Conservation (phyloP, 768 basidiomycete genomes). For the Daedaleopsis sinensis region DNA sequence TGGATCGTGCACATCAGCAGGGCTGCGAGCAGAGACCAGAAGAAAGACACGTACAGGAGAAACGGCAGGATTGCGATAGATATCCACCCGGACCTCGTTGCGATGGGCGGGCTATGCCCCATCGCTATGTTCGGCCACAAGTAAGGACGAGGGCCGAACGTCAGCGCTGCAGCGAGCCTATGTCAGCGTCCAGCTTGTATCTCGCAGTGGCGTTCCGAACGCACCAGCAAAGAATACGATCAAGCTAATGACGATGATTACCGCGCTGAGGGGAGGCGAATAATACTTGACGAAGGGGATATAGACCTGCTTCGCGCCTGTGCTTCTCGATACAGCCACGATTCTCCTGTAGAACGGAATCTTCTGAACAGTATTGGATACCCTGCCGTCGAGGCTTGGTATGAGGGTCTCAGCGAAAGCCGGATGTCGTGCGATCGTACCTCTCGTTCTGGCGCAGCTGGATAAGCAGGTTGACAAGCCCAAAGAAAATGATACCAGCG, state of each 20-base stretch:
- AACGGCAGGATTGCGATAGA: conserved; percentile 41
- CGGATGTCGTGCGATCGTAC: neutral
- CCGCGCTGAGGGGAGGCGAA: no score
- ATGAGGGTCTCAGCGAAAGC: conserved; percentile 25
- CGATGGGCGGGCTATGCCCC: conserved; percentile 36
- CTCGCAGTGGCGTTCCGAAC: no score
- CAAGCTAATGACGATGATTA: no score
- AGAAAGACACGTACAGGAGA: conserved; percentile 30
- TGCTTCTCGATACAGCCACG: no score
- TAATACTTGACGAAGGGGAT: no score
- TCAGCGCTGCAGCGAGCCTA: conserved; percentile 26
- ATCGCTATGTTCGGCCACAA: conserved; percentile 35
- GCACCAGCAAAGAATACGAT: no score
- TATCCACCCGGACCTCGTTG: conserved; percentile 36
- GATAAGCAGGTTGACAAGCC: neutral
- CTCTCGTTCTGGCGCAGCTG: neutral
- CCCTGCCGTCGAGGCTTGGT: conserved; percentile 29
- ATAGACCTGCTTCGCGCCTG: no score
- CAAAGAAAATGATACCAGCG: conserved; percentile 23
- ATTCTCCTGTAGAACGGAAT: neutral
- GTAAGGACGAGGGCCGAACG: conserved; percentile 32
- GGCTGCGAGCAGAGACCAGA: neutral
- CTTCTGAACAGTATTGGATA: no score
- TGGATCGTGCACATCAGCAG: neutral
- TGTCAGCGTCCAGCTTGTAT: no score